Base-by-base conservation (phyloP, 1,284 basidiomycete species). In the Macrocystidia cucumis region DNA sequence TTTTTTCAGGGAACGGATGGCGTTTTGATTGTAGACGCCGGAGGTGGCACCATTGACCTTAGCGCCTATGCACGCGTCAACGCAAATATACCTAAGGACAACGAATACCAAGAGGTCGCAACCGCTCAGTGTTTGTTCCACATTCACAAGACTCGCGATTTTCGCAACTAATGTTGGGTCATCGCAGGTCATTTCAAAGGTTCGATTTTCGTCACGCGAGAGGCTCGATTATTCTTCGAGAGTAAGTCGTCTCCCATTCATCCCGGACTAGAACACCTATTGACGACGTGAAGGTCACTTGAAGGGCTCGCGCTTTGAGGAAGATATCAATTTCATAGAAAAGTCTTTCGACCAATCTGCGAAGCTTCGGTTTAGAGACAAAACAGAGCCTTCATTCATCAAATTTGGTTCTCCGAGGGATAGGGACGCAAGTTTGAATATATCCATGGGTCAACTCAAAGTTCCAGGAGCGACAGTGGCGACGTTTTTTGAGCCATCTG, bases 11-110 rank as follows among this genome's bases (percentile, higher is more conserved):
- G 50, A 5, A 57, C 60, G 2, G 52, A 64, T n/a, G 67, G 65
- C 0, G 57, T 76, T 3, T 55, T 73, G 16, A 60, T 79, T 16
- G 64, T 78, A 12, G 74, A 77, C 44, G 72, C 71, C 1, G 74
- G 74, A 2, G 72, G 74, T 29, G 74, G 74, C 1, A 76, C 72
- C 0, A 51, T 76, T 5, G 74, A 77, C 35, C 48, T 77, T 29
- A 72, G 69, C 42, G 61, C 69, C 5, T 74, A 74, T 47, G 40
- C 21, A 27, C 14, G 17, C 11, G 8, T 22, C 17, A 5, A 30
- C 5, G 14, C 29, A 34, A 51, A 52, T 38, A 12, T 13, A 23
- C 30, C 18, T 29, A 12, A 2, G 9, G n/a, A 38, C 12, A 25
- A 30, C 13, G 22, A 32, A 26, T 44, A 41, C 22, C 37, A 41